Evolutionary conservation across 345 rosid species (phyloP).

Genomic region (Citrus sinensis): DNA sequence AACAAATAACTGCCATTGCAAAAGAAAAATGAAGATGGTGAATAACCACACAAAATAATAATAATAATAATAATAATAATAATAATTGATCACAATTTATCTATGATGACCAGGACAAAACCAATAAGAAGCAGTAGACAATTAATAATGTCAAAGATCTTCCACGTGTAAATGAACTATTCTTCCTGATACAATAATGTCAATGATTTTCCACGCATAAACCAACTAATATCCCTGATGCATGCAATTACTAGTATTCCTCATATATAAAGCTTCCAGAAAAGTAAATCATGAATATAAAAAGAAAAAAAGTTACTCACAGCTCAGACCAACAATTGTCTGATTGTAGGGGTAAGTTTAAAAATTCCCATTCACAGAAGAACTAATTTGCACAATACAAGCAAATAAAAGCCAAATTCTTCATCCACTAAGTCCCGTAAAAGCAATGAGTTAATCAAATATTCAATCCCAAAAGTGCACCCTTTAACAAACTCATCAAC

Average conservation of each 20-base stretch:
- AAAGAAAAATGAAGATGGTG: background rate
- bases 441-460: background rate
- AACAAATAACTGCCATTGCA: conserved; percentile 43
- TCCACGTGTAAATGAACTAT: background rate
- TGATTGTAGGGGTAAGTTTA: background rate
- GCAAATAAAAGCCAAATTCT: background rate
- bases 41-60: background rate
- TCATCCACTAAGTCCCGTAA: background rate
- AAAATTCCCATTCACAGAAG: background rate
- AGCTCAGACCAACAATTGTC: background rate
- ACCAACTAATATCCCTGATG: background rate
- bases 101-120: background rate
- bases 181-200: background rate
- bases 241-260: background rate
- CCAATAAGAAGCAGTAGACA: background rate
- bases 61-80: no score
- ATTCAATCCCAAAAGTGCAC: background rate
- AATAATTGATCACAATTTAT: background rate
- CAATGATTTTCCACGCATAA: background rate
- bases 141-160: background rate
- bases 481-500: background rate
- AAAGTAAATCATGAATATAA: background rate
- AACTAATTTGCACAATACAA: background rate
- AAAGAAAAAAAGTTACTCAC: background rate
- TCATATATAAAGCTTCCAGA: background rate